Evolutionary conservation across 768 basidiomycete genomes (phyloP).

Genomic region (Cystobasidiopsis lactophilus): DNA sequence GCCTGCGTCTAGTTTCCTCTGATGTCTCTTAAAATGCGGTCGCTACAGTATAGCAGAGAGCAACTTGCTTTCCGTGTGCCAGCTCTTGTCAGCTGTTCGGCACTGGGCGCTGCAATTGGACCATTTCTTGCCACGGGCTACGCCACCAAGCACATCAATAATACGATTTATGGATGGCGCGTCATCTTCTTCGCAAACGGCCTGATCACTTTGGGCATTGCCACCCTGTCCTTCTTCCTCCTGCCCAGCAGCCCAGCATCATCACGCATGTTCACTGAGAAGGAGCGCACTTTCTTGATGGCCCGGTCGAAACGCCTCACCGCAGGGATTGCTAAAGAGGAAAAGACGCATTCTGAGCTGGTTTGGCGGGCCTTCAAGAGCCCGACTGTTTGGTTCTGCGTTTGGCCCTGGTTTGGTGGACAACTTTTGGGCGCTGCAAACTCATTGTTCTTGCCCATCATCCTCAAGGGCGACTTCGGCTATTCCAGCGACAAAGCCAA

Average conservation of each 20-base stretch:
- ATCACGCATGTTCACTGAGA: constrained; percentile 9
- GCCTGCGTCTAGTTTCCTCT: too few species aligned
- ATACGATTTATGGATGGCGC: too few species aligned
- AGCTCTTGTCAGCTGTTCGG: too few species aligned
- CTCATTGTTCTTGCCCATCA: not conserved
- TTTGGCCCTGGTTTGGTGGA: not conserved
- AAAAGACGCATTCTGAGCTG: not conserved
- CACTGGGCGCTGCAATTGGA: too few species aligned
- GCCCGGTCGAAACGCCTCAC: not conserved
- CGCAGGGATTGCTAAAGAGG: not conserved
- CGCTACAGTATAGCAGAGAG: too few species aligned
- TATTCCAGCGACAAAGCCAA: too few species aligned
- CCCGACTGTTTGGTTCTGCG: not conserved
- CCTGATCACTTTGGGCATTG: constrained; percentile 5
- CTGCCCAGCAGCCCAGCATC: constrained; percentile 2
- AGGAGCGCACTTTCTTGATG: constrained; percentile 8
- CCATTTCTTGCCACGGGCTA: too few species aligned
- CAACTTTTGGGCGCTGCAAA: not conserved
- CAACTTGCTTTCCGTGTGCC: too few species aligned
- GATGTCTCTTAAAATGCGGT: too few species aligned
- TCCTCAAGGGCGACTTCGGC: not conserved
- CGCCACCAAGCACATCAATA: too few species aligned
- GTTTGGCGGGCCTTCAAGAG: not conserved
- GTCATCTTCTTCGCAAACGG: too few species aligned
- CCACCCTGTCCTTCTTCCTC: constrained; percentile 1